Base-by-base conservation (phyloP, 1,284 basidiomycete genomes). In the Phenoliferia sp. region DNA sequence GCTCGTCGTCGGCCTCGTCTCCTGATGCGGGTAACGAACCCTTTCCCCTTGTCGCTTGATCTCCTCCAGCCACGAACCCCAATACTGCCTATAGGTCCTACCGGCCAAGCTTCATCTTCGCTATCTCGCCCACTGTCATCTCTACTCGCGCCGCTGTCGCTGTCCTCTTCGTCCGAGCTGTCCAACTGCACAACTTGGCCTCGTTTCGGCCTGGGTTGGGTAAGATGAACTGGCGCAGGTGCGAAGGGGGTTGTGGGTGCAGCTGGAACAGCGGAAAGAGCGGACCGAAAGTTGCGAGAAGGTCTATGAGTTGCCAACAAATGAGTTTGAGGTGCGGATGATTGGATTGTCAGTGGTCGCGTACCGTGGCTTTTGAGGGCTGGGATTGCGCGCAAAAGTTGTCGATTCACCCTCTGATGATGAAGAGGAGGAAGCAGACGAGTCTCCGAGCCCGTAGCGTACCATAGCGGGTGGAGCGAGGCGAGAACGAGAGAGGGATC, bases 61-160 rank as follows among this genome's bases (percentile, higher is more conserved):
- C 63, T 50, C 17, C 69, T 34, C 69, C 66, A 70, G 0, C 71
- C 71, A 6, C 63, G 7, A 0, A 70, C 3, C 5, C 71, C 71
- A 12, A 70, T 22, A 33, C 66, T 68, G 31, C 67, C 67, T 9
- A 66, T 63, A 1, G 71, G 71, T 12, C 67, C 71, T 3, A 73
- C 71, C 2, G 71, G 71, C 71, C 71, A 73, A 3, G 39, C 58
- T 26, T 73, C 69, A 55, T 73, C 71, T 39, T 73, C 71, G 10
- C 61, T 64, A 39, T 72, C 71, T 3, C 32, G n/a, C 1, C 69
- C 63, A 4, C 50, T 58, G 34, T 39, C 57, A 32, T 66, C 63
- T 3, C 22, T 33, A n/a, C 0, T 33, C 61, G 4, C 34, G 55
- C 16, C 56, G 34, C 62, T 61, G 0, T 34, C 52, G 54, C 54